Percentiles rank a stretch among this genome's conserved stretches.
These are phyloP conservation scores for Paradendryphiella salina DNA, from an alignment of 2,329 filamentous ascomycete species.

Conservation along the genomic window DNA sequence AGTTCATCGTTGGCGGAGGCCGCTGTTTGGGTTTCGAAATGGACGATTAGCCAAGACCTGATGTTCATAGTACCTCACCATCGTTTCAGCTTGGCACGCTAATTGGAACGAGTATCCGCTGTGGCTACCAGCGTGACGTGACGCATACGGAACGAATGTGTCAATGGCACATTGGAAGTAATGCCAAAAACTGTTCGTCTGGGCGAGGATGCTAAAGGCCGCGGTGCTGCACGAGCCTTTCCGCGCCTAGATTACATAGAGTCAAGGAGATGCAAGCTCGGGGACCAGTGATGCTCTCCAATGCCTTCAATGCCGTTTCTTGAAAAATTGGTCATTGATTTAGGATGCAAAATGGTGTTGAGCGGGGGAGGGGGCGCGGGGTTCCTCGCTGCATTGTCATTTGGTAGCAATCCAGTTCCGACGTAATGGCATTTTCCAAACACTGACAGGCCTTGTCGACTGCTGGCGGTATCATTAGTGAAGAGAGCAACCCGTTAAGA, in stretches of 20 bases:
- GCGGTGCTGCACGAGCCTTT: background rate
- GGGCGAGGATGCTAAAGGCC: background rate
- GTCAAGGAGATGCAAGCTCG: background rate
- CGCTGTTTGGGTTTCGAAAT: constrained; percentile 29
- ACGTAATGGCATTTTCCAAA: constrained; percentile 3
- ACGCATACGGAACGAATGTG: constrained; percentile 32
- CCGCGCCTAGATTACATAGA: background rate
- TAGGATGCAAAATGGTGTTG: background rate
- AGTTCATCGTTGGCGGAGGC: constrained; percentile 28
- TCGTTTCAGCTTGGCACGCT: constrained; percentile 44
- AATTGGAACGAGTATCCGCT: constrained; percentile 20
- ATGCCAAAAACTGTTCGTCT: constrained; percentile 9
- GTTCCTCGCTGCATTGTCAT: background rate
- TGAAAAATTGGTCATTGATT: background rate
- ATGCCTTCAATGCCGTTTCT: background rate
- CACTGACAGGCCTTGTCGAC: constrained; percentile 16
- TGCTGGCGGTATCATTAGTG: constrained; percentile 18
- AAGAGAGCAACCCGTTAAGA: constrained; percentile 15
- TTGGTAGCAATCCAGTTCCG: constrained; percentile 1
- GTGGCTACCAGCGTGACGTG: constrained; percentile 20
- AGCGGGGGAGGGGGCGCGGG: background rate
- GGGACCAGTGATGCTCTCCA: background rate
- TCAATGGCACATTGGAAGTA: constrained; percentile 1
- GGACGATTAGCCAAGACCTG: constrained; percentile 34
- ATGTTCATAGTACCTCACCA: constrained; percentile 36